Percentiles rank a stretch among this genome's conserved stretches.
phyloP scores from a whole-genome alignment of 2,329 filamentous ascomycete genomes.

The Fusarium tuaranense region DNA sequence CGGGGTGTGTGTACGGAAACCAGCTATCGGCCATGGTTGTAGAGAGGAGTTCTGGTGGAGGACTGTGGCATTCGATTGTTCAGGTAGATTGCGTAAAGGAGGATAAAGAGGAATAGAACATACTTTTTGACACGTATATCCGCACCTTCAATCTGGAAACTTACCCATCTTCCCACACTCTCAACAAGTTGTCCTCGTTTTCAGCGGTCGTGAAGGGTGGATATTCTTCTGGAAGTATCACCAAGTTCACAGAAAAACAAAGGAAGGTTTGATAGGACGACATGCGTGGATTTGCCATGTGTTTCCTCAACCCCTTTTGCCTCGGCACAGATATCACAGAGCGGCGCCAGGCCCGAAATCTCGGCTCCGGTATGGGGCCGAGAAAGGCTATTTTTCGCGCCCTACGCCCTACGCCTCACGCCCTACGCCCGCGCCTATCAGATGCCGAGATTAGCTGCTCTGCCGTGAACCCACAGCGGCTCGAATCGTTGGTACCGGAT shows the following conservation, averaged over 20 bases:
- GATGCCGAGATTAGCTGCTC: background rate
- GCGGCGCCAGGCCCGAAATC: background rate
- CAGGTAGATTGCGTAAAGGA: conserved; percentile 16
- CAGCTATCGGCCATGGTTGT: conserved; percentile 33
- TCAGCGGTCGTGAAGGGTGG: too few species aligned
- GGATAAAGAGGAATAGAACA: background rate
- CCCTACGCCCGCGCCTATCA: background rate
- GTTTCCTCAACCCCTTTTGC: background rate
- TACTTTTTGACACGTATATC: too few species aligned
- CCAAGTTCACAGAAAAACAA: too few species aligned
- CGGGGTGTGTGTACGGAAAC: conserved; percentile 77
- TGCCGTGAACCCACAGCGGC: background rate
- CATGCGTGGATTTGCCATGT: too few species aligned
- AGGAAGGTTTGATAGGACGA: too few species aligned
- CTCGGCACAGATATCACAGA: background rate
- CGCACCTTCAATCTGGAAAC: too few species aligned
- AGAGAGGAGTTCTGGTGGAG: background rate
- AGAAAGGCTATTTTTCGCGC: conserved; percentile 1
- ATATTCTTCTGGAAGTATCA: too few species aligned
- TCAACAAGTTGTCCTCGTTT: too few species aligned
- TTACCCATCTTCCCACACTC: too few species aligned
- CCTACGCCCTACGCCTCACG: conserved; percentile 5
- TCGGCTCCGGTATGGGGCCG: background rate
- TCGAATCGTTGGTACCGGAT: too few species aligned
- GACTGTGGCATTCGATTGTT: conserved; percentile 22